Evolutionary conservation across 2,329 filamentous ascomycete species (phyloP), one percentile per base, ranked within the genome.

Genomic region (Rhynchosporium secalis): DNA sequence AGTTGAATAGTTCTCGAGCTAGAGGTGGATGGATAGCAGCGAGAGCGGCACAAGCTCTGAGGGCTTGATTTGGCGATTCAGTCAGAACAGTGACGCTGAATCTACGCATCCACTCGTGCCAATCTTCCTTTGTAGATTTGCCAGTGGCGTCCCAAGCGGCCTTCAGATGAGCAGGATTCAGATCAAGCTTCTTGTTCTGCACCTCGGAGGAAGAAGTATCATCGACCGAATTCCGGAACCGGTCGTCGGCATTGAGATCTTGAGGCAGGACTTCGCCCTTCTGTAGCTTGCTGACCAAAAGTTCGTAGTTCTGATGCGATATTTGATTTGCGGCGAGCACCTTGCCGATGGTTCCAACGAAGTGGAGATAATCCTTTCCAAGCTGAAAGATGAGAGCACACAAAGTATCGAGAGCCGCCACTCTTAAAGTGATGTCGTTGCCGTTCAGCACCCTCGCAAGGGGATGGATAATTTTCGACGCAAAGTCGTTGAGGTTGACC

Each of bases 81-180:
- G 93, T 91, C 49, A 99, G 82, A 7, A 99, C 81, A 61, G 96
- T 96, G 40, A 96, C 94, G 73, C 94, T 98, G 77, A 99, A 96
- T 33, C 94, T 86, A 65, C 96, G 87, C 77, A 99, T 92, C 95
- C 95, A 99, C 75, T 99, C 95, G 71, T 96, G 91, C 95, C 95
- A 99, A 76, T 99, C 95, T 74, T 99, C 95, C 71, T 93, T 92
- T 9, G 95, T 99, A 0, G 94, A 97, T 73, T 97, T 97, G 64
- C 96, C 92, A 63, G 89, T 92, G 0, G 96, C 95, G 70, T 98
- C 95, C 95, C 95, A 99, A 0, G 96, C 95, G 66, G 90, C 89
- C 76, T 98, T 97, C 28, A 99, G 81, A 79, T 99, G 96, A 66
- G 98, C 93, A 56, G 96, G 92, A 69, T 99, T 99, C 76, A 98